These are phyloP conservation scores for Trichomonas vaginalis DNA, from an alignment of 208 protist species.

Conservation along the genomic window DNA sequence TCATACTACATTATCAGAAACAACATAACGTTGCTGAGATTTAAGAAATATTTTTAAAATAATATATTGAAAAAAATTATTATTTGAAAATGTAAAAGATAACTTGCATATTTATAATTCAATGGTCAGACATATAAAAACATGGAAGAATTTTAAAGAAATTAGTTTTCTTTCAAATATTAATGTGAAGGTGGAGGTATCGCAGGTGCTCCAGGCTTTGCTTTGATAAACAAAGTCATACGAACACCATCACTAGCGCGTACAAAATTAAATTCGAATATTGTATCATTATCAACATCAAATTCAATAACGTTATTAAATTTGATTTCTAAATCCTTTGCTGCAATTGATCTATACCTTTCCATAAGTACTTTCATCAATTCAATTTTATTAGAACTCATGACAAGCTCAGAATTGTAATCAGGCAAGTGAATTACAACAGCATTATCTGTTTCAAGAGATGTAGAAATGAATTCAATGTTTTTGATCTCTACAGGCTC, in stretches of 20 bases:
- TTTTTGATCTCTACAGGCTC: neutral
- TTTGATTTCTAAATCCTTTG: neutral
- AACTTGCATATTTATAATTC: no score
- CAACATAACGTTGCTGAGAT: no score
- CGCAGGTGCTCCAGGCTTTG: neutral
- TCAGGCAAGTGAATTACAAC: neutral
- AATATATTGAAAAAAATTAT: no score
- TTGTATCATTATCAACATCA: neutral
- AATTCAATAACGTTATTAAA: neutral
- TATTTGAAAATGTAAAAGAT: no score
- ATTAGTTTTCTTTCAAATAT: no score
- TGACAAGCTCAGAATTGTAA: neutral
- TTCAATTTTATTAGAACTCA: neutral
- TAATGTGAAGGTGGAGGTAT: neutral
- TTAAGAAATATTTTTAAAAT: no score
- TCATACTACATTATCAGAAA: no score
- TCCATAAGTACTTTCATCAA: neutral
- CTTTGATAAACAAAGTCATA: neutral
- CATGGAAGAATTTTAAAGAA: no score
- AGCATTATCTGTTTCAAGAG: neutral
- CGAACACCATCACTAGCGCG: neutral
- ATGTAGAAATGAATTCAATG: neutral
- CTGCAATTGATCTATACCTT: neutral
- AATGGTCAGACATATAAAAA: no score
- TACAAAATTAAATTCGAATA: neutral